phyloP scores from a whole-genome alignment of 2,329 filamentous ascomycete genomes.

The Hypoxylon sp. region DNA sequence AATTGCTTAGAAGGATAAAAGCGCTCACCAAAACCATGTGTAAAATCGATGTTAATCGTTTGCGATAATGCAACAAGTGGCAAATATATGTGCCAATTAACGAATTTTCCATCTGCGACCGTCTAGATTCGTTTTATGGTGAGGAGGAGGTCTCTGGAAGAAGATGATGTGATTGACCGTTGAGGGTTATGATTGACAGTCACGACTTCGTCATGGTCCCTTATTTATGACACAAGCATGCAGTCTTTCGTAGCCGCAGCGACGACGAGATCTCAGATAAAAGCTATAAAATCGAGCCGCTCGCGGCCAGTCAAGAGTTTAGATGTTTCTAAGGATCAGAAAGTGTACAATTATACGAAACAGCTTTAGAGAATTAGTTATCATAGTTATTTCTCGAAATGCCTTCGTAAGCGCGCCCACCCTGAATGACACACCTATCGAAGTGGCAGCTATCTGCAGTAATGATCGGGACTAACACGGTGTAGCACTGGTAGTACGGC shows the following conservation, averaged over 20 bases:
- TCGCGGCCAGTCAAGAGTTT: neutral
- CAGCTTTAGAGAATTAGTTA: neutral
- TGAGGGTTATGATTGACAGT: slow-evolving; percentile 24
- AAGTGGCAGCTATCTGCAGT: neutral
- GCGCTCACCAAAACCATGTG: neutral
- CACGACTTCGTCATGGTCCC: slow-evolving; percentile 24
- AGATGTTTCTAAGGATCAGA: neutral
- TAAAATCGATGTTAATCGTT: neutral
- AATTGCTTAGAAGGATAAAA: neutral
- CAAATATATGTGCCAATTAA: slow-evolving; percentile 8
- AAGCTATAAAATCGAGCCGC: neutral
- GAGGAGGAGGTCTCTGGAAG: slow-evolving; percentile 3
- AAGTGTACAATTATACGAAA: slow-evolving; percentile 2
- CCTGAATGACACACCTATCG: neutral
- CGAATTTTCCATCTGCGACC: neutral
- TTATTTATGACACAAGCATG: slow-evolving; percentile 32
- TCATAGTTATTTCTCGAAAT: slow-evolving; percentile 8
- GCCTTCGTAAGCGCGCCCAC: slow-evolving; percentile 22
- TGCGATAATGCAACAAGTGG: slow-evolving; percentile 1
- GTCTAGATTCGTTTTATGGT: slow-evolving; percentile 6
- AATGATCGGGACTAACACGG: slow-evolving; percentile 3
- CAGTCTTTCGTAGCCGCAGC: neutral
- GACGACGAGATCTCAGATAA: slow-evolving; percentile 5
- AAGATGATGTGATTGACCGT: slow-evolving; percentile 23
- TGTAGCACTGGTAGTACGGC: slow-evolving; percentile 20